These are phyloP conservation scores for Lachancea meyersii DNA, from an alignment of 805 yeast species.

Conservation along the genomic window DNA sequence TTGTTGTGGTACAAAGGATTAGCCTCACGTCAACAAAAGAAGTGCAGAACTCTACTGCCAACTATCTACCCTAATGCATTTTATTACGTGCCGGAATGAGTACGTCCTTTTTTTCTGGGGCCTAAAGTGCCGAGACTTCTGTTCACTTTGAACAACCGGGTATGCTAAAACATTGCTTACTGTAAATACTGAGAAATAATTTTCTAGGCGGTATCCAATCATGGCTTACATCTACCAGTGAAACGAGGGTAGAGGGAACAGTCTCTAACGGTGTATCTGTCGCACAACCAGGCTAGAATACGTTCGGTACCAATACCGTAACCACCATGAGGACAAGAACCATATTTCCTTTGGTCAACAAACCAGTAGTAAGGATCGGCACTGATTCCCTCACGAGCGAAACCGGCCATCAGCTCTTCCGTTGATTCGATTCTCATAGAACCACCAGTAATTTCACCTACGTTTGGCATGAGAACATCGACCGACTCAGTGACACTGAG, in stretches of 20 bases:
- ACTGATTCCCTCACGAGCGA: conserved; percentile 86
- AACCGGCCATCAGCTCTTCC: conserved; percentile 82
- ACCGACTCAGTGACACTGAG: conserved; percentile 96
- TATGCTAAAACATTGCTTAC: too few relatives aligned
- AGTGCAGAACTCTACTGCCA: too few relatives aligned
- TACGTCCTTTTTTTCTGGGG: too few relatives aligned
- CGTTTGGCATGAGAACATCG: conserved; percentile 97
- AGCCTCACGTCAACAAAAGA: too few relatives aligned
- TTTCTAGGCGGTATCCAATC: conserved; percentile 11
- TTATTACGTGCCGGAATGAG: too few relatives aligned
- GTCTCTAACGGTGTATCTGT: conserved; percentile 96
- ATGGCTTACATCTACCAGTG: conserved; percentile 97
- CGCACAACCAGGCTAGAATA: conserved; percentile 95
- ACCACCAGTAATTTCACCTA: conserved; percentile 98
- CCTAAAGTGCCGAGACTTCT: too few relatives aligned
- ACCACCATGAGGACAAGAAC: conserved; percentile 98
- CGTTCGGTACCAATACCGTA: conserved; percentile 98
- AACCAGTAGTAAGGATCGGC: conserved; percentile 91
- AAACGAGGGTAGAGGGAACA: conserved; percentile 97
- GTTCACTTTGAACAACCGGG: too few relatives aligned
- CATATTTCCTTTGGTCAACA: conserved; percentile 90
- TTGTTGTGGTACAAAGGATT: too few relatives aligned
- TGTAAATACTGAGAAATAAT: background rate
- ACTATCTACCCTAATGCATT: too few relatives aligned
- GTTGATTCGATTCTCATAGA: conserved; percentile 89